Conservation (phyloP, 1,284 basidiomycete species). For the Athelia psychrophila region DNA sequence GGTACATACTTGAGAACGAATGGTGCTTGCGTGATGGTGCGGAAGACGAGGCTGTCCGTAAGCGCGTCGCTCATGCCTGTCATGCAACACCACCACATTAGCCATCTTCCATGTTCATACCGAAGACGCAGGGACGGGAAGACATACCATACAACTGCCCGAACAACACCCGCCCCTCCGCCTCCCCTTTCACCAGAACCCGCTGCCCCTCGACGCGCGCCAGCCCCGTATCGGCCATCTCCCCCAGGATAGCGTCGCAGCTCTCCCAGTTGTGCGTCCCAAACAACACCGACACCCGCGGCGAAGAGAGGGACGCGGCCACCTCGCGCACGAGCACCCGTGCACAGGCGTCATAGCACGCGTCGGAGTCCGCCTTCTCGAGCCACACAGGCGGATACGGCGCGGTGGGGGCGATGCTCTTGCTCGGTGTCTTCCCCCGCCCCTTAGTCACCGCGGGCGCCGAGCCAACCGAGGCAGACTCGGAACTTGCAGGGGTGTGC, state of each 20-base stretch:
- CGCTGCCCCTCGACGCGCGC: slow-evolving; percentile 28
- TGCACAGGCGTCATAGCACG: slow-evolving; percentile 73
- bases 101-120: slow-evolving; percentile 1
- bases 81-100: neutral
- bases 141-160: slow-evolving; percentile 81
- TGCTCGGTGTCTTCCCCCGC: slow-evolving; percentile 1
- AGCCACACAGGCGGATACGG: slow-evolving; percentile 64
- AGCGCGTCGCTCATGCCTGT: slow-evolving; percentile 83
- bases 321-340: slow-evolving; percentile 59
- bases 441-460: slow-evolving; percentile 5
- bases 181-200: slow-evolving; percentile 17
- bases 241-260: slow-evolving; percentile 57
- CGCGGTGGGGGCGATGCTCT: slow-evolving; percentile 51
- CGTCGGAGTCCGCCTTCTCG: slow-evolving; percentile 76
- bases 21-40: slow-evolving; percentile 56
- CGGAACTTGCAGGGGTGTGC: slow-evolving; percentile 19
- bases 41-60: slow-evolving; percentile 64
- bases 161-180: slow-evolving; percentile 63
- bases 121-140: neutral
- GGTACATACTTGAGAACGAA: slow-evolving; percentile 69
- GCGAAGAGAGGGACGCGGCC: slow-evolving; percentile 24
- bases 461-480: neutral
- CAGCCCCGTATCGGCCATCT: slow-evolving; percentile 58
- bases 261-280: slow-evolving; percentile 85
- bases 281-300: slow-evolving; percentile 71